A percentile compares a stretch with the other conserved stretches of the same genome.
These are phyloP conservation scores for Phenoliferia sp. DNA, from an alignment of 1,284 basidiomycete species.

Conservation along the genomic window DNA sequence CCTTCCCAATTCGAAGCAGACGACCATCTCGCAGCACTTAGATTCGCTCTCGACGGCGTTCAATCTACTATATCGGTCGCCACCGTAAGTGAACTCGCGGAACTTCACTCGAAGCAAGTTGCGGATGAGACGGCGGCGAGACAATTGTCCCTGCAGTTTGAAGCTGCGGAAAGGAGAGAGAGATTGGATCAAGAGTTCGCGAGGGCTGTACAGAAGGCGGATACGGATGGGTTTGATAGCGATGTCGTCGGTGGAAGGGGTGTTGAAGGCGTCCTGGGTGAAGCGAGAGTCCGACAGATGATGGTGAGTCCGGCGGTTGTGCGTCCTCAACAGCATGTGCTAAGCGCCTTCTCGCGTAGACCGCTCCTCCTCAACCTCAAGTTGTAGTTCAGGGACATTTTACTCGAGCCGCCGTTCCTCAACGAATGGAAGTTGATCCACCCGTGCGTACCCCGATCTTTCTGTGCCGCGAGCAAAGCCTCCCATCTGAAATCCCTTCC, in stretches of 20 bases:
- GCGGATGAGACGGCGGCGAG: slow-evolving; percentile 6
- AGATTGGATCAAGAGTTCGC: neutral
- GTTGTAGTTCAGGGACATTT: neutral
- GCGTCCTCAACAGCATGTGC: neutral
- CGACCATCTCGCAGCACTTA: slow-evolving; percentile 13
- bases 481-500: too few relatives aligned
- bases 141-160: neutral
- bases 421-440: neutral
- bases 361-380: neutral
- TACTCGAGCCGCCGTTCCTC: neutral
- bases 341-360: neutral
- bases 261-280: slow-evolving; percentile 2
- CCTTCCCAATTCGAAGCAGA: slow-evolving; percentile 1
- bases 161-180: neutral
- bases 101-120: neutral
- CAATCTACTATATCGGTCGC: slow-evolving; percentile 1
- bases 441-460: neutral
- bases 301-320: neutral
- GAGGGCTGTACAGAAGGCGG: neutral
- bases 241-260: slow-evolving; percentile 11
- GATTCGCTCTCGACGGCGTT: neutral
- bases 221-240: slow-evolving; percentile 15
- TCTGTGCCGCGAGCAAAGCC: too few relatives aligned
- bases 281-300: neutral
- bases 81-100: neutral